These are phyloP conservation scores for Puccinia horiana DNA, from an alignment of 1,284 basidiomycete genomes.

Conservation along the genomic window DNA sequence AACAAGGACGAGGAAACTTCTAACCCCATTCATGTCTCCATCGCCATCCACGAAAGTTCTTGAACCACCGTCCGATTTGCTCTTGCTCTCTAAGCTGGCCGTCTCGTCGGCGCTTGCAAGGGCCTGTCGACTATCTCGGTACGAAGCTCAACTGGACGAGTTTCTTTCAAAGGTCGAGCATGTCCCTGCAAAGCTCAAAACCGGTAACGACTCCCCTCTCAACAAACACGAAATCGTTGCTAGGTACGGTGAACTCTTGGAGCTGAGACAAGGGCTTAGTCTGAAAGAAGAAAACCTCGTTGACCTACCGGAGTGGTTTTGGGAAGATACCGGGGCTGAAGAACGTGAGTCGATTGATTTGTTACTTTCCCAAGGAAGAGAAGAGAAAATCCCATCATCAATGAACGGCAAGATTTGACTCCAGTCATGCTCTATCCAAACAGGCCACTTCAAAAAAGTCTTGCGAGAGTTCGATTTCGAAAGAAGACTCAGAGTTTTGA, in stretches of 20 bases:
- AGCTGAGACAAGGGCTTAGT: slow-evolving; percentile 40
- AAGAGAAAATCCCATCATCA: background rate
- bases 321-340: slow-evolving; percentile 47
- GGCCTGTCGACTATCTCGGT: slow-evolving; percentile 41
- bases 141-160: slow-evolving; percentile 37
- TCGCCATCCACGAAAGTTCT: background rate
- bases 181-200: slow-evolving; percentile 28
- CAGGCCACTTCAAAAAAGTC: slow-evolving; percentile 44
- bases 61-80: background rate
- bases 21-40: slow-evolving; percentile 28
- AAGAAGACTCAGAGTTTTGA: slow-evolving; percentile 37
- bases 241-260: slow-evolving; percentile 41
- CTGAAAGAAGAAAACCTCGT: slow-evolving; percentile 42
- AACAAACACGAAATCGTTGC: slow-evolving; percentile 42
- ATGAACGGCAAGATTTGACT: background rate
- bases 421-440: background rate
- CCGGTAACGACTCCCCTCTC: slow-evolving; percentile 39
- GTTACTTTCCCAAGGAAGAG: background rate
- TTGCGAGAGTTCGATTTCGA: slow-evolving; percentile 44
- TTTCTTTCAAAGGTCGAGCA: slow-evolving; percentile 47
- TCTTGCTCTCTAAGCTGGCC: slow-evolving; percentile 33
- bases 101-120: slow-evolving; percentile 33
- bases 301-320: slow-evolving; percentile 48
- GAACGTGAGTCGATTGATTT: slow-evolving; percentile 17
- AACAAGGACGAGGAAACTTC: slow-evolving; percentile 7